Base-by-base conservation (phyloP, 495 filamentous ascomycete genomes). In the Diplogelasinospora grovesii region DNA sequence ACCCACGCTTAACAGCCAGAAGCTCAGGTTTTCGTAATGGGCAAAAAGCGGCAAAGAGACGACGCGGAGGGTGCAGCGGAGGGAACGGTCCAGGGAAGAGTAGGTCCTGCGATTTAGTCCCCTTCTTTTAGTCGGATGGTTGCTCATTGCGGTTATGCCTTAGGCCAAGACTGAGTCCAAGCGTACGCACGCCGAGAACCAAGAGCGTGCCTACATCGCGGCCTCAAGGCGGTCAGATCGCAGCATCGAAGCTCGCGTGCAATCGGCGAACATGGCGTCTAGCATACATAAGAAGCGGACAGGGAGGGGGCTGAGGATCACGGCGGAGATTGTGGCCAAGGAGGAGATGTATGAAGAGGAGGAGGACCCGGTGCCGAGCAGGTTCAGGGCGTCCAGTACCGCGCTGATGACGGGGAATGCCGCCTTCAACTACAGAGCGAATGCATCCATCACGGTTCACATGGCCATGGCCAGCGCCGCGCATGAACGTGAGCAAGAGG, bases 281-380 rank as follows among this genome's bases (percentile, higher is more conserved):
- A 78, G 87, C 48, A 85, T 96, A 36, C 90, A 96, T 68, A 87
- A 87, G 63, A 77, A 81, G 53, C 77, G 92, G 15, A 96, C 92
- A 6, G 92, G 90, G 16, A 83, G 86, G 41, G 78, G 75, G 8
- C 71, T 97, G 45, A 79, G 81, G 43, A 84, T 97, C 52, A 89
- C 82, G 36, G 83, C 88, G 56, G 77, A 92, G 53, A 88, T 92
- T 61, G 92, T 97, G 8, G 63, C 85, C 44, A 87, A 85, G 52
- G 90, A 95, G 59, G 88, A 92, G 62, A 94, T 95, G 88, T 97
- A 96, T 59, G 90, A 95, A 57, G 90, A 96, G 59, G 84, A 95
- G 55, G 90, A 97, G 25, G 87, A 93, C 34, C 68, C 72, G 14
- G 43, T 69, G 0, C 67, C 68, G 8, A 53, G 57, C 20, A 65